Evolutionary conservation across 495 filamentous ascomycete genomes (phyloP).

Genomic region (Tuber brumale): DNA sequence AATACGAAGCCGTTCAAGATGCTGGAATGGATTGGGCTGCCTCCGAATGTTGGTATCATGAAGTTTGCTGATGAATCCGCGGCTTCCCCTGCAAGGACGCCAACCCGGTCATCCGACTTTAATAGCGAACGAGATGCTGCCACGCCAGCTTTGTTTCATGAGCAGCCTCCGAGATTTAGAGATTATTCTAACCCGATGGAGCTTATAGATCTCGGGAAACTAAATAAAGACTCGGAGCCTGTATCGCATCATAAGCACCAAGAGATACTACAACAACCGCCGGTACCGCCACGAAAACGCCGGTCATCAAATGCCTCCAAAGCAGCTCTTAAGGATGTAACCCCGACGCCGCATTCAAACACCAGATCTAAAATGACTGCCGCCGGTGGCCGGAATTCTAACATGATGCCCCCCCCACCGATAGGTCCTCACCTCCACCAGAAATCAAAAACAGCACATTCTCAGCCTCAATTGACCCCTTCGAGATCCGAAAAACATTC

Average conservation of each 20-base stretch:
- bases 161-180: conserved; percentile 35
- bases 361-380: conserved; percentile 32
- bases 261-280: conserved; percentile 37
- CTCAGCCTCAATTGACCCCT: conserved; percentile 30
- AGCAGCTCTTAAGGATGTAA: conserved; percentile 22
- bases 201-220: conserved; percentile 36
- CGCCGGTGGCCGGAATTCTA: conserved; percentile 13
- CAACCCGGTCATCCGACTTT: conserved; percentile 15
- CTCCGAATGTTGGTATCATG: conserved; percentile 27
- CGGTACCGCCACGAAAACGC: conserved; percentile 14
- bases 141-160: conserved; percentile 34
- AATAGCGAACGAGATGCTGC: conserved; percentile 21
- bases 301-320: conserved; percentile 20
- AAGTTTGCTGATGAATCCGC: conserved; percentile 30
- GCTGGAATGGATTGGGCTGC: conserved; percentile 59
- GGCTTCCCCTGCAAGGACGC: conserved; percentile 11
- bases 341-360: conserved; percentile 33
- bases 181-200: conserved; percentile 34
- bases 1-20: conserved; percentile 69
- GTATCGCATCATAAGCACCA: conserved; percentile 38
- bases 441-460: conserved; percentile 11
- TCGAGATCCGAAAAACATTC: conserved; percentile 25
- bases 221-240: conserved; percentile 34
- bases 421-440: conserved; percentile 20
- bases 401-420: conserved; percentile 21